These are phyloP conservation scores for Phytophthora hybrid DNA, from an alignment of 352 stramenopile species.

Conservation along the genomic window DNA sequence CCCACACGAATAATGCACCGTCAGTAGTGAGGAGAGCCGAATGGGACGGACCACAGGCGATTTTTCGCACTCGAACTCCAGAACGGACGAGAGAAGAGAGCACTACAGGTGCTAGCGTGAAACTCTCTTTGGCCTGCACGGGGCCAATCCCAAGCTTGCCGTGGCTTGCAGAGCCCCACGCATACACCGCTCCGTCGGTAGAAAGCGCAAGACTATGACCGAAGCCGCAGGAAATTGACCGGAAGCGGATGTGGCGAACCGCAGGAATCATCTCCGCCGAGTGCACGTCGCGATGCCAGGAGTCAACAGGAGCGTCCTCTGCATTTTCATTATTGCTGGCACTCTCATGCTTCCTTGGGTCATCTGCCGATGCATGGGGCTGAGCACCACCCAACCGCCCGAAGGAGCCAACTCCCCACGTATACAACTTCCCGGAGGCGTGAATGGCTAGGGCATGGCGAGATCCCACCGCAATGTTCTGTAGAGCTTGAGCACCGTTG, in stretches of 20 bases:
- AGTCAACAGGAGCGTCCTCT: constrained; percentile 21
- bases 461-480: constrained; percentile 69
- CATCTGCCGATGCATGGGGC: constrained; percentile 1
- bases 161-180: constrained; percentile 75
- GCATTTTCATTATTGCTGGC: constrained; percentile 14
- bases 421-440: constrained; percentile 68
- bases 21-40: constrained; percentile 70
- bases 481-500: constrained; percentile 60
- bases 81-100: constrained; percentile 39
- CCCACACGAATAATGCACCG: constrained; percentile 78
- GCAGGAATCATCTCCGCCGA: constrained; percentile 54
- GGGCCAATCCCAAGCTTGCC: constrained; percentile 76
- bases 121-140: constrained; percentile 60
- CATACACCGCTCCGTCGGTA: constrained; percentile 70
- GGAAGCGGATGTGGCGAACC: constrained; percentile 59
- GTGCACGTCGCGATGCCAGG: constrained; percentile 67
- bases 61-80: constrained; percentile 58
- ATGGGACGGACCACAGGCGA: constrained; percentile 81
- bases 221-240: constrained; percentile 68
- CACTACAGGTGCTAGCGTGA: constrained; percentile 64
- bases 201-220: constrained; percentile 76
- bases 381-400: constrained; percentile 61
- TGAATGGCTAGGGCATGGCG: constrained; percentile 74
- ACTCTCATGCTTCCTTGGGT: neutral
- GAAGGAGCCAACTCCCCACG: constrained; percentile 80